Conservation (phyloP, 2,329 filamentous ascomycete genomes). For the Penicillium expansum region DNA sequence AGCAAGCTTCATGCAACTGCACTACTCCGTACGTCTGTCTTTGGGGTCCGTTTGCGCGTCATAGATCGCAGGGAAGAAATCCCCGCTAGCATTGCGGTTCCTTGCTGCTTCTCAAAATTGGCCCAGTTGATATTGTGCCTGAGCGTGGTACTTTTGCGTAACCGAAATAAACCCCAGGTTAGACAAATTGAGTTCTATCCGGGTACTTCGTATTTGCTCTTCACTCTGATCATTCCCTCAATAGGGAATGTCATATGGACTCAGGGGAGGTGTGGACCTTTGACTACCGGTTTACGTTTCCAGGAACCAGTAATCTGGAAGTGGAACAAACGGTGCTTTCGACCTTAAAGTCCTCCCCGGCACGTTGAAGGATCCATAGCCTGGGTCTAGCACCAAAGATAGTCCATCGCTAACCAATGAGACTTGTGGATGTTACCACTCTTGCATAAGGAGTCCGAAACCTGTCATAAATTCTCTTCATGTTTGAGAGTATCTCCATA, state of each 20-base stretch:
- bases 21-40: not conserved
- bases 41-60: not conserved
- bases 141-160: slow-evolving; percentile 5
- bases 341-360: slow-evolving; percentile 2
- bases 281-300: not conserved
- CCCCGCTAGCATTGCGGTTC: not conserved
- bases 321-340: not conserved
- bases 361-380: not conserved
- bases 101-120: not conserved
- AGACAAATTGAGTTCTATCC: not conserved
- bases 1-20: not conserved
- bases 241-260: not conserved
- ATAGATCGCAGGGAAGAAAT: not conserved
- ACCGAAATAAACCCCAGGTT: slow-evolving; percentile 2
- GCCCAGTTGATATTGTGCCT: not conserved
- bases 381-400: not conserved
- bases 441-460: not conserved
- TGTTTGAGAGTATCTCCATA: not conserved
- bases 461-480: not conserved
- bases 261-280: slow-evolving; percentile 5
- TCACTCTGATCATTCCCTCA: not conserved
- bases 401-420: not conserved
- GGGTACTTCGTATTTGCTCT: not conserved
- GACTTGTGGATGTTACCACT: not conserved
- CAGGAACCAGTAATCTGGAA: not conserved